Evolutionary conservation across 768 basidiomycete genomes (phyloP), one percentile per base, ranked within the genome.

Genomic region (Collybia mongolica): DNA sequence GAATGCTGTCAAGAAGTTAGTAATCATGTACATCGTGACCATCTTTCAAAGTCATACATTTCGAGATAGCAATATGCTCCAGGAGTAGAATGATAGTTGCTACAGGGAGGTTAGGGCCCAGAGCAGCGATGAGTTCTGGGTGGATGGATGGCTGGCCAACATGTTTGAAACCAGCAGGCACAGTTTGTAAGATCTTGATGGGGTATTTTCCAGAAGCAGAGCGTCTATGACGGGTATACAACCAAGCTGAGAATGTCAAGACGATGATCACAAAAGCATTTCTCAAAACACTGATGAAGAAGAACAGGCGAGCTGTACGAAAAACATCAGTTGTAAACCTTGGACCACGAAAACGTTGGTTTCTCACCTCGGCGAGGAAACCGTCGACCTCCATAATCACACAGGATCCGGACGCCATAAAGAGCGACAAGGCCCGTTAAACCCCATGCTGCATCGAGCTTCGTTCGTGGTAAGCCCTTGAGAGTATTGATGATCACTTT

Each of bases 61-160:
- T 96, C n/a, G 90, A 83, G 57, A 99, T 99, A 24, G 95, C 89
- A 52, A 98, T 98, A 70, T 99, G 97, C 67, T 98, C 96, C 44
- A 98, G 74, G 12, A 98, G 75, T 40, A 98, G 76, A 61, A 96
- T 88, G 56, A 96, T 92, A 0, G 90, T 93, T 17, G 91, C 85
- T 4, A 93, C 82, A 2, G 91, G 90, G 2, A 98, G 65, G 49
- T 96, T 77, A 5, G 84, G 72, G 1, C 78, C 87, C 48, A 98
- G 72, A 0, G 90, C 91, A 0, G 60, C 50, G 24, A 96, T 65
- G 19, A 96, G 75, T 9, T 69, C 54, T 1, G 49, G 56, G 45
- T 74, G 67, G 29, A 79, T 63, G 2, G 50, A 54, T 18, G 79
- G 76, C 49, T 62, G 72, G 3, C 72, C 69, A 37, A 85, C 71